These are phyloP conservation scores for Botryotinia calthae DNA, from an alignment of 2,329 filamentous ascomycete genomes.

Conservation along the genomic window DNA sequence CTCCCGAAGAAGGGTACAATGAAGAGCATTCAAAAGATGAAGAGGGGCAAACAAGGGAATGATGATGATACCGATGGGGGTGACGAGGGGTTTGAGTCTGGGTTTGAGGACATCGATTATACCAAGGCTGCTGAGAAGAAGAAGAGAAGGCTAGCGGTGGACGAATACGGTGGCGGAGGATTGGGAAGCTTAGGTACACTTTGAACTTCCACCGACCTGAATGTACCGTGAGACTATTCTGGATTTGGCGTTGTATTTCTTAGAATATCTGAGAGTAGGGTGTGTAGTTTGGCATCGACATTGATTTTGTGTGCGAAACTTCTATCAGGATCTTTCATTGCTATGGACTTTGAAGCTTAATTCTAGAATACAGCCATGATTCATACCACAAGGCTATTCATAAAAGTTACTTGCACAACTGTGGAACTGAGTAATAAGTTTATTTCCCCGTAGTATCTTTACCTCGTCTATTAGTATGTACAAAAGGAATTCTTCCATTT, in stretches of 20 bases:
- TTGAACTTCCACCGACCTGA: not conserved
- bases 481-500: not conserved
- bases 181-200: not conserved
- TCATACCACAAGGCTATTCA: not conserved
- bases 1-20: not conserved
- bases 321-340: too few relatives aligned
- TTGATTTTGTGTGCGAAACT: not conserved
- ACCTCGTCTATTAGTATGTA: not conserved
- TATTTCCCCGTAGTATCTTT: not conserved
- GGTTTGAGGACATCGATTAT: conserved; percentile 4
- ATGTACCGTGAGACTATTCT: not conserved
- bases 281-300: not conserved
- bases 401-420: not conserved
- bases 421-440: not conserved
- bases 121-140: not conserved
- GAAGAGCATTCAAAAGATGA: too few relatives aligned
- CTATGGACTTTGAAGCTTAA: too few relatives aligned
- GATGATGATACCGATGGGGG: not conserved
- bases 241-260: not conserved
- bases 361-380: not conserved
- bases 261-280: not conserved
- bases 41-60: not conserved
- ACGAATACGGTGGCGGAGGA: not conserved
- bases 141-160: not conserved
- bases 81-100: not conserved